Base-by-base conservation (phyloP, 1,139 yeast species). In the Magnusiomyces fungicola region DNA sequence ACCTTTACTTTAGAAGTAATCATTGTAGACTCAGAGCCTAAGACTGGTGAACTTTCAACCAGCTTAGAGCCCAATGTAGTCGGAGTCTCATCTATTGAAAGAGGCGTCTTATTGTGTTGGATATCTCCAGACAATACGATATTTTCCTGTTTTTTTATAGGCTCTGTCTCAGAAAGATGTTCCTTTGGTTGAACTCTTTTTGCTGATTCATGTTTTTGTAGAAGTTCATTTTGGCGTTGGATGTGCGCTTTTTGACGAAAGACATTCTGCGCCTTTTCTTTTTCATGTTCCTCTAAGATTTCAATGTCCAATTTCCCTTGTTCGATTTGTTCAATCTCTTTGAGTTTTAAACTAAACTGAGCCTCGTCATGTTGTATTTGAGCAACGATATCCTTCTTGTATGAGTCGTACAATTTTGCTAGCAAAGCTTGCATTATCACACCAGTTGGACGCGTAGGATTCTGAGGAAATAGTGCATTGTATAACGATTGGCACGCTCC, bases 261-360 rank as follows among this genome's bases (percentile, higher is more conserved):
- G 25, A 47, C 50, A 10, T 47, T 46, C 47, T 55, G 57, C 3
- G 55, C 51, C 48, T 56, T 53, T 14, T 25, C 40, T 12, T 21
- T 41, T 43, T 45, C 41, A 27, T 40, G 46, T 33, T 61, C 65
- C 25, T 56, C 56, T 22, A 60, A 47, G 30, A 65, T 50, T 46
- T 62, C 61, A 1, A 53, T 51, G 51, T 69, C 71, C 62, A 69
- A 53, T 47, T 64, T 62, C 1, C 73, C 73, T 22, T 58, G 57
- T 40, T 65, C 69, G 25, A 69, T 66, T 40, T 58, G 58, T 25
- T 61, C 63, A 21, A 70, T 66, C 48, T 69, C 72, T 3, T 57
- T 53, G 21, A 63, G 52, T 43, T 61, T 58, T 23, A 53, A 58
- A 16, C 55, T 54, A 51, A 61, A 69, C 14, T 59, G 61, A 32